Evolutionary conservation across 805 yeast species (phyloP), one percentile per base, ranked within the genome.

Genomic region (Pichia paraexigua): DNA sequence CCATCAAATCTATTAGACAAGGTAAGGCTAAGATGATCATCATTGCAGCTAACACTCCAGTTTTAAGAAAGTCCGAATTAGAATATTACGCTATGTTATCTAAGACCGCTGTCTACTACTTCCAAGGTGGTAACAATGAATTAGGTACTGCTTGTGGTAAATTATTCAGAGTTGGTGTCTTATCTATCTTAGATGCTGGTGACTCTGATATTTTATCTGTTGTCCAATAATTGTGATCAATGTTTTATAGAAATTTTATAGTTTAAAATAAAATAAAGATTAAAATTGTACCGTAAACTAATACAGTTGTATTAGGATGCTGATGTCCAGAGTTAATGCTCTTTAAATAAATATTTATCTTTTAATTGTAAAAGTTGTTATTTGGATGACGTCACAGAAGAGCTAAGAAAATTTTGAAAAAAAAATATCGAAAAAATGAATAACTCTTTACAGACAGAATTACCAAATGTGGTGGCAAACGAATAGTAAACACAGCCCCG

Each of bases 61-160:
- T 92, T 70, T 87, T 94, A 77, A 92, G 98, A 86, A 92, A 94
- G 83, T 89, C 98, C 67, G 99, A 94, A 85, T 85, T 94, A 76
- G 99, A 94, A 84, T 94, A 94, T 86, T 94, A 94, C 89, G 97
- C 98, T 72, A 92, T 94, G 99, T 86, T 94, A 76, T 87, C 98
- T 75, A 92, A 91, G 88, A 87, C 97, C 74, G 82, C 82, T 71
- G 85, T 84, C 63, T 91, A 92, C 94, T 95, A 91, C 91, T 94
- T 91, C 95, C 94, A 85, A 79, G 98, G 97, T 83, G 95, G 96
- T 77, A 92, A 92, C 97, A 92, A 92, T 80, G 98, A 92, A 82
- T 88, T 92, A 73, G 98, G 97, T 83, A 94, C 99, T 69, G 96
- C 97, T 68, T 92, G 97, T 80, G 99, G 99, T 91, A 92, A 88